Conservation (phyloP, 202 grass and related monocot genomes). For the Eragrostis tef region DNA sequence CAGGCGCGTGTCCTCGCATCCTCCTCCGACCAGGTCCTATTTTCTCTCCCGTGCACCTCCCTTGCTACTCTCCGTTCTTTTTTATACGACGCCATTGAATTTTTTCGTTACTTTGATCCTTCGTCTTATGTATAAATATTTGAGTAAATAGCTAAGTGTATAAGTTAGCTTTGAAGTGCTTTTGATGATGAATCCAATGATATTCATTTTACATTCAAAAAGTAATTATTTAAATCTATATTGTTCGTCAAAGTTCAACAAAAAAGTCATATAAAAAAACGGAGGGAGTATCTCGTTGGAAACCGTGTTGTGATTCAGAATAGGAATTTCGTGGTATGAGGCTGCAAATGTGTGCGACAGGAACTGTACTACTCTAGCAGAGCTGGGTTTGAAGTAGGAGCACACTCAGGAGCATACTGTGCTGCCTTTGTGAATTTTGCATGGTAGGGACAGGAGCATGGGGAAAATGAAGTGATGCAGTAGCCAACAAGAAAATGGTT, state of each 20-base stretch:
- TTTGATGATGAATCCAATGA: no score
- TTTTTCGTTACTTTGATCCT: no score
- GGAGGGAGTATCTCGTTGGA: not conserved
- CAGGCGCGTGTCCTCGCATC: slow-evolving; percentile 65
- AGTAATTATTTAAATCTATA: no score
- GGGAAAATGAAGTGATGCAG: not conserved
- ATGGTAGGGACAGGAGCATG: not conserved
- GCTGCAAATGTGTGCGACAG: slow-evolving; percentile 1
- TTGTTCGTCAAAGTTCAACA: no score
- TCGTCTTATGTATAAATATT: no score
- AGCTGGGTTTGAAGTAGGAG: not conserved
- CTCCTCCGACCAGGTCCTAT: slow-evolving; percentile 46
- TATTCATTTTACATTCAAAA: no score
- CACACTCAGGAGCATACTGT: not conserved
- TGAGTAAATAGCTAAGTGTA: no score
- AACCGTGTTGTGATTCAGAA: not conserved
- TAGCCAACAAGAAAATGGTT: not conserved
- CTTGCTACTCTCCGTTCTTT: no score
- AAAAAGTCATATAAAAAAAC: no score
- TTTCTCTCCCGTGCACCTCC: not conserved
- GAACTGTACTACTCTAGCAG: not conserved
- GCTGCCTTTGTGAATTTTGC: not conserved
- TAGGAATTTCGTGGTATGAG: not conserved
- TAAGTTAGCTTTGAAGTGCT: no score
- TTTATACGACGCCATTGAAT: no score